Percentiles rank a stretch among this genome's conserved stretches.
These are phyloP conservation scores for Cordyceps farinosa DNA, from an alignment of 2,329 filamentous ascomycete species.

Conservation along the genomic window DNA sequence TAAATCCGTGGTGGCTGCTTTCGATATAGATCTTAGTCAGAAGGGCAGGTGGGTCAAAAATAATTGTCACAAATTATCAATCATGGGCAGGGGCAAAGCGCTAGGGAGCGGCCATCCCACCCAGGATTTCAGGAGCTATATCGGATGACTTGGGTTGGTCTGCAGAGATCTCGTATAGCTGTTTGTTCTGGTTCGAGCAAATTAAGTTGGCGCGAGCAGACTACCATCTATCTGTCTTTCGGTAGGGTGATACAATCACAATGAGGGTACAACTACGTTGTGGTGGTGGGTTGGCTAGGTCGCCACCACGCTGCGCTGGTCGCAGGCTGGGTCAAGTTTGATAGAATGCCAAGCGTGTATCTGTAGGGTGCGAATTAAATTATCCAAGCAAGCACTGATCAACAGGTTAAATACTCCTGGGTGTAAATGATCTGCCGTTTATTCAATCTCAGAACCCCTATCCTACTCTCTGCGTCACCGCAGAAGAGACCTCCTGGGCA, in stretches of 20 bases:
- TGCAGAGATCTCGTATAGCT: background rate
- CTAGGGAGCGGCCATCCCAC: slow-evolving; percentile 6
- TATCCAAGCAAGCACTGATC: too few relatives aligned
- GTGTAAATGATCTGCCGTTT: too few relatives aligned
- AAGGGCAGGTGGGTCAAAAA: background rate
- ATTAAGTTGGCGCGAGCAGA: too few relatives aligned
- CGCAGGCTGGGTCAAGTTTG: too few relatives aligned
- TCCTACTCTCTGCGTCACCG: background rate
- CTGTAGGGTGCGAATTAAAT: too few relatives aligned
- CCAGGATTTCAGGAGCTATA: background rate
- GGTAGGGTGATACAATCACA: background rate
- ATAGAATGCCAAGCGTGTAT: too few relatives aligned
- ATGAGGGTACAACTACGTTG: too few relatives aligned
- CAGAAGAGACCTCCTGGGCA: background rate
- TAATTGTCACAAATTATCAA: slow-evolving; percentile 13
- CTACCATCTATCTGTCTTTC: background rate
- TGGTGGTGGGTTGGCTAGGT: too few relatives aligned
- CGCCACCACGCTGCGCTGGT: too few relatives aligned
- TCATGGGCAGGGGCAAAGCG: background rate
- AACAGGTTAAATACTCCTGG: too few relatives aligned
- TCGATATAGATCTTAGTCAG: slow-evolving; percentile 3
- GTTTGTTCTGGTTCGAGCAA: background rate
- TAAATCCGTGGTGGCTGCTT: background rate
- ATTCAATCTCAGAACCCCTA: too few relatives aligned
- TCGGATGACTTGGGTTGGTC: background rate